Evolutionary conservation across 2,329 filamentous ascomycete genomes (phyloP).

Genomic region (Akanthomyces dipterigenus): DNA sequence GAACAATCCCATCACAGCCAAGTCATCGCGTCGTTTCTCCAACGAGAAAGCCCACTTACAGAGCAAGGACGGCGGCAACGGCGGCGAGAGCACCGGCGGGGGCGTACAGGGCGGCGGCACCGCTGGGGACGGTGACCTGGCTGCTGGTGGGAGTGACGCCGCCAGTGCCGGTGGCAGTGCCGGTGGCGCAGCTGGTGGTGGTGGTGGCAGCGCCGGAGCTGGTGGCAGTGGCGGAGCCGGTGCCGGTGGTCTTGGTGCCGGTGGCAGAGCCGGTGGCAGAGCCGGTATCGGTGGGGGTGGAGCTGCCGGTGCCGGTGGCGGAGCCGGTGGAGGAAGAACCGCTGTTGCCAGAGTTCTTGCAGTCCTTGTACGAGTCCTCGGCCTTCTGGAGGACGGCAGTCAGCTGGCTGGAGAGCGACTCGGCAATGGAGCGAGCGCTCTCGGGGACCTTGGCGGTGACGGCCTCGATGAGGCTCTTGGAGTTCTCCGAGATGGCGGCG

Average conservation of each 20-base stretch:
- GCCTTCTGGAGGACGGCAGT: constrained; percentile 14
- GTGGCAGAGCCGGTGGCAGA: not conserved
- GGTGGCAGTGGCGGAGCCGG: not conserved
- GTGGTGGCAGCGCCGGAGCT: not conserved
- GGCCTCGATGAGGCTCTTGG: constrained; percentile 21
- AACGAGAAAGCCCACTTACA: constrained; percentile 10
- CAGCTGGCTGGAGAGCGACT: constrained; percentile 18
- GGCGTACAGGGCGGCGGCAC: constrained; percentile 7
- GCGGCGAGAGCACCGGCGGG: constrained; percentile 11
- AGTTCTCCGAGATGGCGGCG: constrained; percentile 15
- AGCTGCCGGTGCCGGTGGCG: not conserved
- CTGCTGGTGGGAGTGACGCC: constrained; percentile 12
- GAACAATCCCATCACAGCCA: constrained; percentile 1
- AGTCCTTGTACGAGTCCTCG: constrained; percentile 6
- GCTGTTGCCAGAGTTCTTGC: constrained; percentile 1
- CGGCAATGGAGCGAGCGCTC: constrained; percentile 19
- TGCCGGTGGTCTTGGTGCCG: constrained; percentile 7
- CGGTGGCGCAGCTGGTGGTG: not conserved
- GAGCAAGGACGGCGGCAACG: constrained; percentile 12
- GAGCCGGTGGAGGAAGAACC: not conserved
- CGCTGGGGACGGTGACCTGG: constrained; percentile 4
- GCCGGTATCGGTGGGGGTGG: not conserved
- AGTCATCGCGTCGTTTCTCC: constrained; percentile 8
- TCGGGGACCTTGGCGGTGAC: constrained; percentile 21
- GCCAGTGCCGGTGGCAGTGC: constrained; percentile 5